Conservation (phyloP, 1,284 basidiomycete species). For the Cryptococcus wingfieldii region DNA sequence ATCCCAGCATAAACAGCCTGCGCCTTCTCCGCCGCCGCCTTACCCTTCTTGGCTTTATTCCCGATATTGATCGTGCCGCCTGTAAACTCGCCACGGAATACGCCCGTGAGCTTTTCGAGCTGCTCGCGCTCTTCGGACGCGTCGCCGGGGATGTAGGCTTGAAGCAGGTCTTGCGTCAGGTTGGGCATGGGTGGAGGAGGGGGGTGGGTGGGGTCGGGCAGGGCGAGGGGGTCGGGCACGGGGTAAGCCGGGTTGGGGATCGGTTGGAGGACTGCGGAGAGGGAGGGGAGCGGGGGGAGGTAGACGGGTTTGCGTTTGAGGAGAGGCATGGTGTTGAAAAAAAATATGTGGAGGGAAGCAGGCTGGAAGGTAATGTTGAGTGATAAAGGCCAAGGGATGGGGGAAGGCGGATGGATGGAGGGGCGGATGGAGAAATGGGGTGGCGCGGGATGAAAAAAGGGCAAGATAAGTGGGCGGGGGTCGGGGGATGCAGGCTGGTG, state of each 20-base stretch:
- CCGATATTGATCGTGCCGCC: background rate
- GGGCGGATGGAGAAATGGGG: too few relatives aligned
- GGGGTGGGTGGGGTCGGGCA: conserved; percentile 1
- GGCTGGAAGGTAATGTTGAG: background rate
- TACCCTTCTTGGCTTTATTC: conserved; percentile 10
- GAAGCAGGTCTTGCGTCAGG: conserved; percentile 3
- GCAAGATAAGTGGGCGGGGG: background rate
- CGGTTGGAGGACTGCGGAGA: conserved; percentile 56
- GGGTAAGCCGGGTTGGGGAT: conserved; percentile 45
- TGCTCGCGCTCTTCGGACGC: conserved; percentile 41
- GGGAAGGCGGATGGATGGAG: background rate
- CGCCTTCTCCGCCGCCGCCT: conserved; percentile 1
- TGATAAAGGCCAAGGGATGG: background rate
- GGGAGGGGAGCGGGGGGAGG: conserved; percentile 56
- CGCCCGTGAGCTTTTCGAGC: conserved; percentile 30
- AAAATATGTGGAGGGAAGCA: background rate
- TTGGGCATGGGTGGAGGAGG: background rate
- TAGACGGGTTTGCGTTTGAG: conserved; percentile 86
- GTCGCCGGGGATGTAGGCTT: conserved; percentile 27
- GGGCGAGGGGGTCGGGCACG: conserved; percentile 4
- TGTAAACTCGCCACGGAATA: conserved; percentile 25
- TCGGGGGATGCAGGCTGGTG: too few relatives aligned
- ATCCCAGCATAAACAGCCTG: background rate
- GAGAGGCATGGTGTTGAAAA: conserved; percentile 64
- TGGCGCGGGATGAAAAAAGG: background rate